Evolutionary conservation across 2,329 filamentous ascomycete species (phyloP).

Genomic region (Coniochaeta ligniaria): DNA sequence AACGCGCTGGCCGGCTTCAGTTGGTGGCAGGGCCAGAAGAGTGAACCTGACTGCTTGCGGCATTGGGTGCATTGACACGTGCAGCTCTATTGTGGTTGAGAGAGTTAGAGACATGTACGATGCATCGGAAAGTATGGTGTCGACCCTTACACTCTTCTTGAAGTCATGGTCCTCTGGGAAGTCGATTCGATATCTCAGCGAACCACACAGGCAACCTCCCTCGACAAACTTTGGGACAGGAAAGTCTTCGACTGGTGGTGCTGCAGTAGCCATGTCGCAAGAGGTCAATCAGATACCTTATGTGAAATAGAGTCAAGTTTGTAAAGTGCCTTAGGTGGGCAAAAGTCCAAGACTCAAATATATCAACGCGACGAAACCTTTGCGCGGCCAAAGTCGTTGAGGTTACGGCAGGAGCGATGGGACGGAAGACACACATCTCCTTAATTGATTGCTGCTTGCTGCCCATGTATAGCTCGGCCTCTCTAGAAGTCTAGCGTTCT

Average conservation of each 20-base stretch:
- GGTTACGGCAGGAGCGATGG: not conserved
- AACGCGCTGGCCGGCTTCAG: constrained; percentile 25
- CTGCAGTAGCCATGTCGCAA: not conserved
- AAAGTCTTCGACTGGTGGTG: constrained; percentile 12
- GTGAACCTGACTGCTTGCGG: constrained; percentile 40
- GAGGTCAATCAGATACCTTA: not conserved
- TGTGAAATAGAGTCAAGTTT: not conserved
- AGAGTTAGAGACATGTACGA: not conserved
- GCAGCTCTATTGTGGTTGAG: constrained; percentile 22
- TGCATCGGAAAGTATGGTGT: not conserved
- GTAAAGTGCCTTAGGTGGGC: not conserved
- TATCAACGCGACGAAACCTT: not conserved
- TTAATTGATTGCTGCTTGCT: not conserved
- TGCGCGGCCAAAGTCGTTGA: too few species aligned
- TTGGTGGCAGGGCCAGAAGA: constrained; percentile 33
- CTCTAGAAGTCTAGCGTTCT: too few species aligned
- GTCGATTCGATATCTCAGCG: constrained; percentile 38
- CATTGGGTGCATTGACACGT: constrained; percentile 51
- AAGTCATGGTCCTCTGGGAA: constrained; percentile 40
- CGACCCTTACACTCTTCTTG: not conserved
- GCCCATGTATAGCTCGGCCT: too few species aligned
- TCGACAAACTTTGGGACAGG: constrained; percentile 29
- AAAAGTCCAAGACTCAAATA: not conserved
- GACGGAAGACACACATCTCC: not conserved
- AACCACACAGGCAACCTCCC: constrained; percentile 45